phyloP scores from a whole-genome alignment of 2,329 filamentous ascomycete genomes.

The Fusarium poae region DNA sequence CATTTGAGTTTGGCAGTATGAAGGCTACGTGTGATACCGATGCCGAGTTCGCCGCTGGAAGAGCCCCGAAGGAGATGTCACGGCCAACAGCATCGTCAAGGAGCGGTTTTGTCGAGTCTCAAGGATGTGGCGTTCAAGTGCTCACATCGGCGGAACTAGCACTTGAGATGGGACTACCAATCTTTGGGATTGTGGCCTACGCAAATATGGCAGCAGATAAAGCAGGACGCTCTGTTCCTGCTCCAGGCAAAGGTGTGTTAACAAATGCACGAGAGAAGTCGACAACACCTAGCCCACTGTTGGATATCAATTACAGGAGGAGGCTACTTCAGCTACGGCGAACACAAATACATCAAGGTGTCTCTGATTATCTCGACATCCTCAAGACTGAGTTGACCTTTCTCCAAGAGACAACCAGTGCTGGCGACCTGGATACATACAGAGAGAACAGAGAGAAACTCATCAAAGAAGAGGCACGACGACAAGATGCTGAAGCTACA shows the following conservation, averaged over 20 bases:
- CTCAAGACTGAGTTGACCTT: not conserved
- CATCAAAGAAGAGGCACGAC: not conserved
- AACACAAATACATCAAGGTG: not conserved
- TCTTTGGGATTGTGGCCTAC: slow-evolving; percentile 88
- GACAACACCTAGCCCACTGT: not conserved
- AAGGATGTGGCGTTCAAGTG: slow-evolving; percentile 93
- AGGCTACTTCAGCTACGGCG: not conserved
- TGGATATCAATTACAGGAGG: not conserved
- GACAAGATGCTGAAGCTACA: not conserved
- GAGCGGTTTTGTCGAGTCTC: slow-evolving; percentile 78
- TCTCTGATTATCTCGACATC: not conserved
- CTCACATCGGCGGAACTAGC: slow-evolving; percentile 94
- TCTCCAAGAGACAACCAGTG: not conserved
- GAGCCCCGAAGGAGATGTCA: slow-evolving; percentile 93
- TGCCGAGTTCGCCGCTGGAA: slow-evolving; percentile 89
- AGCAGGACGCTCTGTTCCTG: slow-evolving; percentile 92
- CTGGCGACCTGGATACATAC: not conserved
- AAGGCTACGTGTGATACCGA: slow-evolving; percentile 92
- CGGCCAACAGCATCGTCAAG: slow-evolving; percentile 91
- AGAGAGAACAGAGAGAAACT: not conserved
- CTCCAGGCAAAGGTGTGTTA: slow-evolving; percentile 91
- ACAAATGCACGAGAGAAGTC: slow-evolving; percentile 72
- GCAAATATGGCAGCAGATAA: slow-evolving; percentile 95
- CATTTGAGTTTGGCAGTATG: slow-evolving; percentile 98
- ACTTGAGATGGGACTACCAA: slow-evolving; percentile 94